Evolutionary conservation across 1,284 basidiomycete genomes (phyloP).

Genomic region (Microbotryum lychnidis-dioicae): DNA sequence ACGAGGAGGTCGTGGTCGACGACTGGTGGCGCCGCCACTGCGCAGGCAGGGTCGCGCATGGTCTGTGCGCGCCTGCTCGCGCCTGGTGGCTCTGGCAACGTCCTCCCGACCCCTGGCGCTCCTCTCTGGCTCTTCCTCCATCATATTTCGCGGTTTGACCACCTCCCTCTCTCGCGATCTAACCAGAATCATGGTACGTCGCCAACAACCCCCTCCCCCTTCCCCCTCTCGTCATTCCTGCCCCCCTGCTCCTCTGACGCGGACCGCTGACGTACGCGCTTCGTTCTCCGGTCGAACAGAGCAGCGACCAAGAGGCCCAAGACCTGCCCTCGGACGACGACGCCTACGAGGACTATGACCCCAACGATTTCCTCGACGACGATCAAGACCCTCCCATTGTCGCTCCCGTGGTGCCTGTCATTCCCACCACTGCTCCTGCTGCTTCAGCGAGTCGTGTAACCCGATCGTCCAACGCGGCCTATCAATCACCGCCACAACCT

Average conservation of each 20-base stretch:
- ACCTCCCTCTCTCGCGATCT: too few species aligned
- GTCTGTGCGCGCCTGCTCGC: too few species aligned
- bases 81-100: too few species aligned
- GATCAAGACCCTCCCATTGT: constrained; percentile 12
- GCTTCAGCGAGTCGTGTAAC: constrained; percentile 12
- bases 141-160: too few species aligned
- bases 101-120: too few species aligned
- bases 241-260: too few species aligned
- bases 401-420: background rate
- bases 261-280: too few species aligned
- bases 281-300: background rate
- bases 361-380: constrained; percentile 26
- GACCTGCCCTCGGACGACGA: constrained; percentile 12
- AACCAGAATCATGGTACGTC: background rate
- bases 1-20: too few species aligned
- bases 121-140: too few species aligned
- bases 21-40: too few species aligned
- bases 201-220: background rate
- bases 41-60: too few species aligned
- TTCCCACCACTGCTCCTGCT: constrained; percentile 12
- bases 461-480: constrained; percentile 5
- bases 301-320: constrained; percentile 17
- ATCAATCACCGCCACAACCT: background rate
- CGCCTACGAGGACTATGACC: constrained; percentile 24
- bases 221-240: too few species aligned